Percentiles rank a stretch among this genome's conserved stretches.
Evolutionary conservation across 2,329 filamentous ascomycete species (phyloP).

Genomic region (Penicillium psychrosexuale): DNA sequence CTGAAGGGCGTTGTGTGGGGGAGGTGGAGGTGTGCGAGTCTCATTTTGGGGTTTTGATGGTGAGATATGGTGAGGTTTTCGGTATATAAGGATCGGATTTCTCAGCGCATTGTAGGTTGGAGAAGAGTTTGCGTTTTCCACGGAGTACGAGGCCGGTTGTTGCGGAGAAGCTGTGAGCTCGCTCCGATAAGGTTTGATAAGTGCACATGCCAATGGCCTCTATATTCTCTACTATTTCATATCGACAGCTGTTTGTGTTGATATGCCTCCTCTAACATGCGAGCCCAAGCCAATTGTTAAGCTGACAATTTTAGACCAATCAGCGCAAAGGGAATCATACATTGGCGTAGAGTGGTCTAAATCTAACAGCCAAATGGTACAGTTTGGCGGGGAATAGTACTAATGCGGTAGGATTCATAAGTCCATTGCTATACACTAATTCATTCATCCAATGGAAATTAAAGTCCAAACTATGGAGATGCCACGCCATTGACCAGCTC

Average conservation of each 20-base stretch:
- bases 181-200: constrained; percentile 16
- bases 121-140: constrained; percentile 15
- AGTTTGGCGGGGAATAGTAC: not conserved
- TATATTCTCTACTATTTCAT: no score
- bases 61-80: not conserved
- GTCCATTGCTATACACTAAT: not conserved
- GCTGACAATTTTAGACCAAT: not conserved
- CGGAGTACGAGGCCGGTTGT: constrained; percentile 20
- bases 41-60: constrained; percentile 37
- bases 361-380: not conserved
- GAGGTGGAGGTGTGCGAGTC: constrained; percentile 61
- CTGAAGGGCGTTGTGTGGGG: constrained; percentile 54
- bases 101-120: not conserved
- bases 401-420: not conserved
- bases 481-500: constrained; percentile 32
- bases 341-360: not conserved
- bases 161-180: constrained; percentile 26
- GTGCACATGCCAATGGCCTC: not conserved
- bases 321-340: not conserved
- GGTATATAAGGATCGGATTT: not conserved
- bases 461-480: constrained; percentile 11
- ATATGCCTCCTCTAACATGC: not conserved
- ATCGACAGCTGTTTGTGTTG: not conserved
- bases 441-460: not conserved
- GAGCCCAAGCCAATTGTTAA: not conserved